phyloP scores from a whole-genome alignment of 352 stramenopile species.

The Plasmopara viticola region DNA sequence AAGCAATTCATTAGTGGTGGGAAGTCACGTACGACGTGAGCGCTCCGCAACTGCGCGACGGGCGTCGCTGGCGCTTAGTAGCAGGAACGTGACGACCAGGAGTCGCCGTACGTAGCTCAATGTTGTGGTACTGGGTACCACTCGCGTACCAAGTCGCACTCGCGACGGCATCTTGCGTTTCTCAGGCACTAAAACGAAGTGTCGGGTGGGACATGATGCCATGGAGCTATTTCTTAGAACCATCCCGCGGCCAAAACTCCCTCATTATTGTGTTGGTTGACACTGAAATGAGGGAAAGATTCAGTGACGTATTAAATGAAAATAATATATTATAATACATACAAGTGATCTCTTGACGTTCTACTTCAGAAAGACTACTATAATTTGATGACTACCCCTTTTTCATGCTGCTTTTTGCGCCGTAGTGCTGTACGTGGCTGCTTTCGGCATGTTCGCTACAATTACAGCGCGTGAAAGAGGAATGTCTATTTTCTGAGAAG shows the following conservation, averaged over 20 bases:
- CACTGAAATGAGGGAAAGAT: background rate
- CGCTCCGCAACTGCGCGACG: conserved; percentile 28
- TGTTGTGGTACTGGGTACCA: conserved; percentile 2
- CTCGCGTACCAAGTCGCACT: conserved; percentile 1
- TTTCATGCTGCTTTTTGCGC: conserved; percentile 11
- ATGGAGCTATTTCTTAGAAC: conserved; percentile 32
- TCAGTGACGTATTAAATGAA: conserved; percentile 5
- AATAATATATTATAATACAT: background rate
- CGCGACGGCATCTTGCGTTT: conserved; percentile 19
- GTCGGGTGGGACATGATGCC: conserved; percentile 22
- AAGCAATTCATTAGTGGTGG: background rate
- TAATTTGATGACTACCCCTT: conserved; percentile 7
- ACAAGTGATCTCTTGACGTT: background rate
- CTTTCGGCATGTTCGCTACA: conserved; percentile 1
- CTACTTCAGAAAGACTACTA: conserved; percentile 5
- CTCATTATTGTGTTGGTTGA: conserved; percentile 20
- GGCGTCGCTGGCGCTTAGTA: conserved; percentile 31
- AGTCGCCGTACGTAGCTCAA: conserved; percentile 20
- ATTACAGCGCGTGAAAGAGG: background rate
- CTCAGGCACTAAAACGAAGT: conserved; percentile 24
- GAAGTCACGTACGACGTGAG: conserved; percentile 24
- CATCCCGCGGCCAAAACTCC: conserved; percentile 21
- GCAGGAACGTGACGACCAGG: conserved; percentile 20
- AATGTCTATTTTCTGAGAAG: conserved; percentile 12
- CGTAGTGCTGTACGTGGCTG: conserved; percentile 12